Evolutionary conservation across 805 yeast species (phyloP).

Genomic region (Zygoascus tannicola): DNA sequence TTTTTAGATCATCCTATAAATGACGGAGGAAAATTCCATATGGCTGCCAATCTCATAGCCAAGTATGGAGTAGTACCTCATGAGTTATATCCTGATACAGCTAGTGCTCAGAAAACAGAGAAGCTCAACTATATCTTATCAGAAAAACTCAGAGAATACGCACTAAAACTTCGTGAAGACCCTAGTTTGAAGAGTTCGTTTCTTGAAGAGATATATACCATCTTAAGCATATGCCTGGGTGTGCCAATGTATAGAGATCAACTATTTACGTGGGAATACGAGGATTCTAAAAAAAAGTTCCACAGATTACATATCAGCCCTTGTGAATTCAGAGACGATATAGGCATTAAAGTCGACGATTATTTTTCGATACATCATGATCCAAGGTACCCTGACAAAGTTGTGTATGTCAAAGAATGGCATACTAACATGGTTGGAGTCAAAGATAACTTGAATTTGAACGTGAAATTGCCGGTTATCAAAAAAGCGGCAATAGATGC

Average conservation of each 20-base stretch:
- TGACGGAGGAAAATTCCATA: constrained; percentile 86
- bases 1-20: constrained; percentile 55
- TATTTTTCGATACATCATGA: constrained; percentile 67
- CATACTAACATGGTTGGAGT: constrained; percentile 66
- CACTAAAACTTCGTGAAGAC: constrained; percentile 52
- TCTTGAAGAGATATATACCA: constrained; percentile 55
- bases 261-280: constrained; percentile 62
- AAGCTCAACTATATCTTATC: constrained; percentile 53
- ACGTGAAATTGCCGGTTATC: constrained; percentile 49
- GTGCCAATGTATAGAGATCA: constrained; percentile 68
- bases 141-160: constrained; percentile 69
- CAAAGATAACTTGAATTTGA: constrained; percentile 61
- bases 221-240: constrained; percentile 62
- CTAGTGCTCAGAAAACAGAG: constrained; percentile 43
- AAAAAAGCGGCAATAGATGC: constrained; percentile 56
- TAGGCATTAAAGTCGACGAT: constrained; percentile 42
- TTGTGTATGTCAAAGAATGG: constrained; percentile 59
- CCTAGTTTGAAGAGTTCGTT: constrained; percentile 35
- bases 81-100: constrained; percentile 60
- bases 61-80: constrained; percentile 80
- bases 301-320: constrained; percentile 51
- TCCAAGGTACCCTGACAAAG: constrained; percentile 63
- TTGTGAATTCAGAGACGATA: constrained; percentile 47
- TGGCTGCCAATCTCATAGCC: constrained; percentile 65
- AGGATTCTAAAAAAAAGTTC: constrained; percentile 57